Conservation (phyloP, 1,284 basidiomycete species). For the Sutorius eximius region DNA sequence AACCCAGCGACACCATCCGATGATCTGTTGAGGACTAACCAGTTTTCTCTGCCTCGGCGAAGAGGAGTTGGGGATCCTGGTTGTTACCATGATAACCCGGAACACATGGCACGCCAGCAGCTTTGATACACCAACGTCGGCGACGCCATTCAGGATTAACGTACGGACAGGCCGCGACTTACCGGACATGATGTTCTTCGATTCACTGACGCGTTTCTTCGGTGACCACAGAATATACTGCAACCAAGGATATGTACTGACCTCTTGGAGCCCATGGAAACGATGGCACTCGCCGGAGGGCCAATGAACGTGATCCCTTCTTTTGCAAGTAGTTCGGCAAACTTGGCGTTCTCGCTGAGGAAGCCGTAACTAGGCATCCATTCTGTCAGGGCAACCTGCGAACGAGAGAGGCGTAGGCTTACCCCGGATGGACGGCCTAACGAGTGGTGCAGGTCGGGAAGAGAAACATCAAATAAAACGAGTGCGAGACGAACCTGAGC, state of each 20-base stretch:
- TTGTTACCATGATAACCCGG: conserved; percentile 85
- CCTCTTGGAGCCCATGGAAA: conserved; percentile 93
- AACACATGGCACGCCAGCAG: conserved; percentile 89
- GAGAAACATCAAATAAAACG: conserved; percentile 6
- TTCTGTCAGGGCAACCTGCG: not conserved
- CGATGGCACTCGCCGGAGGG: conserved; percentile 90
- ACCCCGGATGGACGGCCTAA: conserved; percentile 83
- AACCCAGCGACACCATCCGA: not conserved
- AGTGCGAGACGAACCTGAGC: conserved; percentile 64
- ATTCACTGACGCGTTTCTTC: conserved; percentile 52
- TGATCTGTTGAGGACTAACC: conserved; percentile 41
- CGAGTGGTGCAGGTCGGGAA: not conserved
- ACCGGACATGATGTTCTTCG: conserved; percentile 90
- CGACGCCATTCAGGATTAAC: not conserved
- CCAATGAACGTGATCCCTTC: conserved; percentile 96
- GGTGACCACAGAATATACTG: not conserved
- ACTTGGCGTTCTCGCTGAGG: conserved; percentile 89
- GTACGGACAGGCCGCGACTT: conserved; percentile 20
- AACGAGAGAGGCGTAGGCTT: conserved; percentile 16
- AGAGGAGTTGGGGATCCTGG: conserved; percentile 68
- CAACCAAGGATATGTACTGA: conserved; percentile 6
- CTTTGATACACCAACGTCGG: conserved; percentile 37
- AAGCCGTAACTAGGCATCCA: conserved; percentile 73
- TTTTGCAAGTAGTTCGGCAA: conserved; percentile 81
- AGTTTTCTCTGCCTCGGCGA: conserved; percentile 69